These are phyloP conservation scores for Diutina pseudorugosa DNA, from an alignment of 1,139 yeast genomes.

Conservation along the genomic window DNA sequence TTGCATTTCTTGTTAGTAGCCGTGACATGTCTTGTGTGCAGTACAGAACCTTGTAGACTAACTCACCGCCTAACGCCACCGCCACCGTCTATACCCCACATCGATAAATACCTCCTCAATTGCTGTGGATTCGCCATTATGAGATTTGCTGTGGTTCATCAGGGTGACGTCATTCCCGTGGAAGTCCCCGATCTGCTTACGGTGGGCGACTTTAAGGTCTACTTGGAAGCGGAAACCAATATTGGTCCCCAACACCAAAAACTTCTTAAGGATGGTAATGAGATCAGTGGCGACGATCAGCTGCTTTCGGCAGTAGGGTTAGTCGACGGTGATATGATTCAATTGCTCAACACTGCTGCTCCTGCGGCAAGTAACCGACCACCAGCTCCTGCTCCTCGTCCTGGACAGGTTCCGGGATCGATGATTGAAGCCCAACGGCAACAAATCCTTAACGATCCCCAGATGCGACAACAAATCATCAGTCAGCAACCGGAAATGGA, in stretches of 20 bases:
- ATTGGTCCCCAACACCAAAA: conserved; percentile 36
- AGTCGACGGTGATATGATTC: conserved; percentile 46
- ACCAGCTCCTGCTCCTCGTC: neutral
- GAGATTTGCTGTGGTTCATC: conserved; percentile 17
- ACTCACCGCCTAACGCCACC: neutral
- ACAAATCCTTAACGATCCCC: conserved; percentile 30
- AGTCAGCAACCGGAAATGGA: conserved; percentile 30
- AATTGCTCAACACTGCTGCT: conserved; percentile 13
- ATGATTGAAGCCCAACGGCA: conserved; percentile 42
- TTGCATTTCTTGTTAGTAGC: too few relatives aligned
- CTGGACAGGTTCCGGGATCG: conserved; percentile 13
- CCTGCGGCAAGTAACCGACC: neutral
- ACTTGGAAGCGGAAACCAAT: conserved; percentile 62
- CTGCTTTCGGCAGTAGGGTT: conserved; percentile 37
- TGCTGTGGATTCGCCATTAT: neutral
- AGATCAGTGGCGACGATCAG: conserved; percentile 19
- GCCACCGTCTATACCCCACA: neutral
- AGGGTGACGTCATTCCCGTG: conserved; percentile 24
- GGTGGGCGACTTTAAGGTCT: conserved; percentile 61
- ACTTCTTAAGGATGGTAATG: conserved; percentile 33
- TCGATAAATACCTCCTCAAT: neutral
- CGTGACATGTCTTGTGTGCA: too few relatives aligned
- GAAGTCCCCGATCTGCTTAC: conserved; percentile 57
- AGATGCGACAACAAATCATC: conserved; percentile 20
- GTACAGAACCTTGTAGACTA: neutral